Evolutionary conservation across 495 filamentous ascomycete genomes (phyloP).

Genomic region (Alectoria sarmentosa): DNA sequence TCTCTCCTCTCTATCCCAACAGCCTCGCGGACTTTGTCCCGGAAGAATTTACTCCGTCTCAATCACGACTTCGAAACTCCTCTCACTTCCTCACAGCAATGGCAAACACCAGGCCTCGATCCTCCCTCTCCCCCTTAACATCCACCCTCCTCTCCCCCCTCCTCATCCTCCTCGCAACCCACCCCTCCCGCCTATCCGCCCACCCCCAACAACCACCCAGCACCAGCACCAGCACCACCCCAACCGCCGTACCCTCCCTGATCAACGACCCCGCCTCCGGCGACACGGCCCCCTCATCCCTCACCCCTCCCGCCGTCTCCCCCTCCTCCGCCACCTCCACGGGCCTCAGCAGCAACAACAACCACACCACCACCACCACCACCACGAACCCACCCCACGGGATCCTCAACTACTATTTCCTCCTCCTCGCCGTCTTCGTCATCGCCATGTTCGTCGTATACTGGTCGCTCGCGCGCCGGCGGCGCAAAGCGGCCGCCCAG

Average conservation of each 20-base stretch:
- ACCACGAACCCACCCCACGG: conserved; percentile 11
- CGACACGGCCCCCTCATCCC: conserved; percentile 8
- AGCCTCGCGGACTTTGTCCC: not conserved
- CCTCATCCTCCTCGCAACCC: conserved; percentile 1
- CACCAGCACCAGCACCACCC: not conserved
- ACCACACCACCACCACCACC: not conserved
- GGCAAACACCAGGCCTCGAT: not conserved
- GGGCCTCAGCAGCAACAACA: conserved; percentile 4
- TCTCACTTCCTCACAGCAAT: not conserved
- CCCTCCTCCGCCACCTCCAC: conserved; percentile 12
- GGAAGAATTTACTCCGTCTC: no score
- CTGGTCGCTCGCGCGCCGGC: conserved; percentile 17
- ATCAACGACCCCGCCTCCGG: conserved; percentile 8
- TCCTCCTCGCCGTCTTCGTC: conserved; percentile 28
- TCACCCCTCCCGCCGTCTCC: conserved; percentile 8
- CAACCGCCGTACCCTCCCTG: not conserved
- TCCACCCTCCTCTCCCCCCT: not conserved
- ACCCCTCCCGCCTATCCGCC: not conserved
- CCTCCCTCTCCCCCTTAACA: no score
- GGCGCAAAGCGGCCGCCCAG: conserved; percentile 3
- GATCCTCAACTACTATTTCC: conserved; percentile 33
- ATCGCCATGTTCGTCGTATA: conserved; percentile 24
- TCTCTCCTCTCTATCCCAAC: not conserved
- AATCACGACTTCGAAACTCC: not conserved
- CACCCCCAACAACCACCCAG: not conserved